Conservation (phyloP, 2,329 filamentous ascomycete species). For the Berkeleyomyces rouxiae region DNA sequence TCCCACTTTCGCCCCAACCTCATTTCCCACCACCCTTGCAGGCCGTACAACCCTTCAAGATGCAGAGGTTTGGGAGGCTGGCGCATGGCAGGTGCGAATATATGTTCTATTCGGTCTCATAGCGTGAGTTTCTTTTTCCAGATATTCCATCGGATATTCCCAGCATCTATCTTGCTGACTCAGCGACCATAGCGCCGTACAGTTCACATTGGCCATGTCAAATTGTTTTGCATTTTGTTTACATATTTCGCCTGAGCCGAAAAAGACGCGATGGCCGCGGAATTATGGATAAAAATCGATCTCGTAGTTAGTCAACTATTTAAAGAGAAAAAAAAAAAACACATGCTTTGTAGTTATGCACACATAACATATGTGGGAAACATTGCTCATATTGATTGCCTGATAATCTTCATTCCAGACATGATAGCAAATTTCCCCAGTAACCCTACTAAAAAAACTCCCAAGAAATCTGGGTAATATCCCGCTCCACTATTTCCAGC, state of each 20-base stretch:
- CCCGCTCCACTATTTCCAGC: background rate
- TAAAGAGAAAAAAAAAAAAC: background rate
- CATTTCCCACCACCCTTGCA: background rate
- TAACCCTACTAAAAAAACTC: background rate
- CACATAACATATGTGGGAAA: too few species aligned
- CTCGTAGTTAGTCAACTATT: background rate
- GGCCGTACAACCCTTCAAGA: background rate
- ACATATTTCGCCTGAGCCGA: background rate
- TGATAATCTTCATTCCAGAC: too few species aligned
- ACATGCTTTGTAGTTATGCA: background rate
- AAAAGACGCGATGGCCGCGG: background rate
- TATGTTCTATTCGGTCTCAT: background rate
- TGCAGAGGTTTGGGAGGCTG: slow-evolving; percentile 1
- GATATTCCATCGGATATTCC: background rate
- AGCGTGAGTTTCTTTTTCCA: background rate
- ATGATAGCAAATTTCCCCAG: too few species aligned
- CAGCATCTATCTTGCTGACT: background rate
- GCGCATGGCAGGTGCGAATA: background rate
- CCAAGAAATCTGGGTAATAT: background rate
- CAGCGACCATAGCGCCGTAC: background rate
- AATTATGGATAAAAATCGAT: background rate
- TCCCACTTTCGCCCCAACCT: too few species aligned
- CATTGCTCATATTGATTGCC: background rate
- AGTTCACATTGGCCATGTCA: slow-evolving; percentile 2
- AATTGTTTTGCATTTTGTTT: slow-evolving; percentile 5